Percentiles rank a stretch among this genome's conserved stretches.
Evolutionary conservation across 495 filamentous ascomycete species (phyloP).

Genomic region (Podospora comata): DNA sequence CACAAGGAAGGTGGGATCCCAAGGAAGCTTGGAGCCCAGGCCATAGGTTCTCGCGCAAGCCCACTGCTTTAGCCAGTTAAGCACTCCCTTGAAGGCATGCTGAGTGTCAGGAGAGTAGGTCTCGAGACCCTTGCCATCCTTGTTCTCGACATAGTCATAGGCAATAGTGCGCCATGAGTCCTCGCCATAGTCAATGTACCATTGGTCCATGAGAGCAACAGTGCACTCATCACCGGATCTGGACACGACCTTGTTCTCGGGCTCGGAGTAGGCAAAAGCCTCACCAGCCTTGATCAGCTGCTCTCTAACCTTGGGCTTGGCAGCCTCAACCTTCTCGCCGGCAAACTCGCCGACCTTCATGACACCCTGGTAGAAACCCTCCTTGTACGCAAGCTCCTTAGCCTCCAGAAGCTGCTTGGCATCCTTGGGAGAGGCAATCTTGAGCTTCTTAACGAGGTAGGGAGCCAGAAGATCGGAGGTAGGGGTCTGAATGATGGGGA

Average conservation of each 20-base stretch:
- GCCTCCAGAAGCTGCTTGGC: constrained; percentile 84
- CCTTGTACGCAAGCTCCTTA: constrained; percentile 94
- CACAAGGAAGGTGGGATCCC: constrained; percentile 88
- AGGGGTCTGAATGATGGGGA: constrained; percentile 86
- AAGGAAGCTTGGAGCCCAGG: constrained; percentile 91
- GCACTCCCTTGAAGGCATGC: constrained; percentile 76
- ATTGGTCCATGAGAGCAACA: constrained; percentile 91
- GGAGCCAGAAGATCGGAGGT: constrained; percentile 81
- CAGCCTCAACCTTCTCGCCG: constrained; percentile 77
- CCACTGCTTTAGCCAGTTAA: constrained; percentile 94
- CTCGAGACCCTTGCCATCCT: constrained; percentile 62
- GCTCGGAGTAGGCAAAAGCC: constrained; percentile 90
- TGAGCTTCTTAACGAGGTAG: constrained; percentile 82
- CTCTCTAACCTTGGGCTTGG: constrained; percentile 81
- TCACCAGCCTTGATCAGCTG: constrained; percentile 73
- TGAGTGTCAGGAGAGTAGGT: constrained; percentile 76
- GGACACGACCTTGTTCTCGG: constrained; percentile 81
- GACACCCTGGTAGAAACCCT: constrained; percentile 94
- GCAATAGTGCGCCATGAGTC: constrained; percentile 69
- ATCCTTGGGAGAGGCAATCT: constrained; percentile 96
- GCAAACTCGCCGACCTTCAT: constrained; percentile 89
- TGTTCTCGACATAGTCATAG: constrained; percentile 67
- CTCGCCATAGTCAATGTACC: constrained; percentile 95
- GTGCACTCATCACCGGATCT: constrained; percentile 79
- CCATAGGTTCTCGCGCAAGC: constrained; percentile 90